Conservation (phyloP, 225 moss, liverwort and hornwort genomes). For the Anthoceros angustus region DNA sequence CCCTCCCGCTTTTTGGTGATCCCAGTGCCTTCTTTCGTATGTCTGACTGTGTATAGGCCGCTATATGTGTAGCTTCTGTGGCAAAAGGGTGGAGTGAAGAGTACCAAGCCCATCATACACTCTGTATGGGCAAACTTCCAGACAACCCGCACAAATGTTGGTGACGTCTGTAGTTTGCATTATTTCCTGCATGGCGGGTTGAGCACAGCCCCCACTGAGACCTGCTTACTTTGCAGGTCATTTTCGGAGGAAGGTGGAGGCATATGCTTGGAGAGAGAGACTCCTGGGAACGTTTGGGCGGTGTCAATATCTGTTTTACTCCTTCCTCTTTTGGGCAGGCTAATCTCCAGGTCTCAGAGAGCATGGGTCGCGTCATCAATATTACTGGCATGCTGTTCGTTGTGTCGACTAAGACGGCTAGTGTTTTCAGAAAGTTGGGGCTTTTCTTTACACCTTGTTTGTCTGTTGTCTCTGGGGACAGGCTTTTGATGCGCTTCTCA, state of each 20-base stretch:
- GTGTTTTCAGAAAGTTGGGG: background rate
- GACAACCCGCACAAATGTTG: conserved; percentile 70
- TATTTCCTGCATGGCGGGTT: background rate
- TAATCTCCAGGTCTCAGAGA: conserved; percentile 45
- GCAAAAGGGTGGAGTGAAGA: conserved; percentile 51
- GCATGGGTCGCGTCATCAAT: background rate
- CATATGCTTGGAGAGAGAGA: conserved; percentile 73
- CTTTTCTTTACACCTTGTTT: background rate
- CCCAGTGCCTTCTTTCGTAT: background rate
- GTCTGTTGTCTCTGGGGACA: conserved; percentile 12
- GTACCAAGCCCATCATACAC: conserved; percentile 48
- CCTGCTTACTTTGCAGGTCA: conserved; percentile 31
- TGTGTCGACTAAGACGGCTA: background rate
- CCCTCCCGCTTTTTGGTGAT: background rate
- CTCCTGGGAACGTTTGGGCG: conserved; percentile 80
- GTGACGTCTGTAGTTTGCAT: background rate
- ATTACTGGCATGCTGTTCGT: background rate
- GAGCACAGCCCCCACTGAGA: too few relatives aligned
- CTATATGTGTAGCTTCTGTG: conserved; percentile 47
- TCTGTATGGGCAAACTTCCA: conserved; percentile 97
- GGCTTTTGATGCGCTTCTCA: conserved; percentile 73
- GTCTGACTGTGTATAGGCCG: conserved; percentile 6
- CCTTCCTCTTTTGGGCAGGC: conserved; percentile 96
- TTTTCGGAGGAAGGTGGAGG: conserved; percentile 92
- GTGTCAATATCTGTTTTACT: conserved; percentile 81